phyloP scores from a whole-genome alignment of 495 filamentous ascomycete species.

The Staphylotrichum longicolle region DNA sequence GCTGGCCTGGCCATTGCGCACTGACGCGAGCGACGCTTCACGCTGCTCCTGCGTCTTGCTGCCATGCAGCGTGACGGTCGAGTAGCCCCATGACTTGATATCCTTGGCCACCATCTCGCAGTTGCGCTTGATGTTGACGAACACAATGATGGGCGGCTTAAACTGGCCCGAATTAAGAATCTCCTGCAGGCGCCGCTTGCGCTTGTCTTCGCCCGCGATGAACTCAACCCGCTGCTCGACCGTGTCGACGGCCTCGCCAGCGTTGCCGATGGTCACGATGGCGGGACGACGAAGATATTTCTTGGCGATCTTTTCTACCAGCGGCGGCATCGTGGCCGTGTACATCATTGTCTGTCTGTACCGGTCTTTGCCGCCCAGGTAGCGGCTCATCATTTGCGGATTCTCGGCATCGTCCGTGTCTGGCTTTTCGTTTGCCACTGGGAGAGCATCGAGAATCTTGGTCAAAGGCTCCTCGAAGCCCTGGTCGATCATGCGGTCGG shows the following conservation, averaged over 20 bases:
- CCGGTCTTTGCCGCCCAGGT: conserved; percentile 76
- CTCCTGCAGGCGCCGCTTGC: conserved; percentile 93
- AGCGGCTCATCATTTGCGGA: conserved; percentile 75
- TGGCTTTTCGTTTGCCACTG: conserved; percentile 92
- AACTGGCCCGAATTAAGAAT: conserved; percentile 86
- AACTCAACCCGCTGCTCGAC: conserved; percentile 97
- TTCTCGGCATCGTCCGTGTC: conserved; percentile 94
- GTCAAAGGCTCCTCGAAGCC: conserved; percentile 98
- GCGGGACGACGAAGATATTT: conserved; percentile 94
- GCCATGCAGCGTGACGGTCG: conserved; percentile 87
- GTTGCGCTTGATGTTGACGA: conserved; percentile 99
- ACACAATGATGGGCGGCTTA: conserved; percentile 92
- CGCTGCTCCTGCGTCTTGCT: conserved; percentile 96
- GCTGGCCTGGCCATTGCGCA: conserved; percentile 75
- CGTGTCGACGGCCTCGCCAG: conserved; percentile 96
- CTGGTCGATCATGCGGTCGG: conserved; percentile 98
- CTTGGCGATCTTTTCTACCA: conserved; percentile 91
- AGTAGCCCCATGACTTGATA: conserved; percentile 93
- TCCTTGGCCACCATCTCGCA: conserved; percentile 94
- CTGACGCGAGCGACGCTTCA: conserved; percentile 85
- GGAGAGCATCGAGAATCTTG: conserved; percentile 96
- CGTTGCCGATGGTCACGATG: conserved; percentile 91
- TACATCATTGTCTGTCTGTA: conserved; percentile 99
- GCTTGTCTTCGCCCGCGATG: conserved; percentile 87
- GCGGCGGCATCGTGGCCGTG: conserved; percentile 94